phyloP scores from a whole-genome alignment of 2,329 filamentous ascomycete genomes.

The Pseudogymnoascus sp. region DNA sequence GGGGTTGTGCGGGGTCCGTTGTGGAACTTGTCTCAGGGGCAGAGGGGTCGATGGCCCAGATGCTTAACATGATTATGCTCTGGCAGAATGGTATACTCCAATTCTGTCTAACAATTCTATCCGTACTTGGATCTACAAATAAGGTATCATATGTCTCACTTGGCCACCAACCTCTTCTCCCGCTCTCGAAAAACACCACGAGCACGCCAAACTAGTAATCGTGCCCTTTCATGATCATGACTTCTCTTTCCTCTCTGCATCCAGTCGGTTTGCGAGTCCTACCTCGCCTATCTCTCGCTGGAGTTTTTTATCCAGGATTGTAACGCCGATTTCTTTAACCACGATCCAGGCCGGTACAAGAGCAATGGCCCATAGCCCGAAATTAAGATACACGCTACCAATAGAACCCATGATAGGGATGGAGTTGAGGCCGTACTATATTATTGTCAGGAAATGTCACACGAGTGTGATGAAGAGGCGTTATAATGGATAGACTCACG shows the following conservation, averaged over 20 bases:
- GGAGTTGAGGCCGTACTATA: conserved; percentile 54
- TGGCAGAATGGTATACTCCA: not conserved
- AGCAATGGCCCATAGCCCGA: conserved; percentile 57
- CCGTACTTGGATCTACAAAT: not conserved
- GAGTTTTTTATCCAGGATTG: conserved; percentile 21
- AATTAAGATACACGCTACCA: conserved; percentile 63
- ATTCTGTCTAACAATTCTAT: not conserved
- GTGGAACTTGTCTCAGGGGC: not conserved
- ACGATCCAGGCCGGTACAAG: conserved; percentile 61
- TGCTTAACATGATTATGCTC: not conserved
- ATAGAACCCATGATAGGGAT: conserved; percentile 54
- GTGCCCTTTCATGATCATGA: not conserved
- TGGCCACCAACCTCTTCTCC: not conserved
- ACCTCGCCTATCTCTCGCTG: conserved; percentile 16
- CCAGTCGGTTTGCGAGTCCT: not conserved
- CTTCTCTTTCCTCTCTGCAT: not conserved
- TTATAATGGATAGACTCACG: conserved; percentile 27
- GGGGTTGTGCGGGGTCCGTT: not conserved
- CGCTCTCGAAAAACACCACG: not conserved
- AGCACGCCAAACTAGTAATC: not conserved
- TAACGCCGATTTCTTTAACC: conserved; percentile 31
- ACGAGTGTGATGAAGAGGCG: too few species aligned
- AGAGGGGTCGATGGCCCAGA: not conserved
- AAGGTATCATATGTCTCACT: not conserved
- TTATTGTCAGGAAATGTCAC: not conserved